These are phyloP conservation scores for Dryas drummondii DNA, from an alignment of 306 rosid genomes.

Conservation along the genomic window DNA sequence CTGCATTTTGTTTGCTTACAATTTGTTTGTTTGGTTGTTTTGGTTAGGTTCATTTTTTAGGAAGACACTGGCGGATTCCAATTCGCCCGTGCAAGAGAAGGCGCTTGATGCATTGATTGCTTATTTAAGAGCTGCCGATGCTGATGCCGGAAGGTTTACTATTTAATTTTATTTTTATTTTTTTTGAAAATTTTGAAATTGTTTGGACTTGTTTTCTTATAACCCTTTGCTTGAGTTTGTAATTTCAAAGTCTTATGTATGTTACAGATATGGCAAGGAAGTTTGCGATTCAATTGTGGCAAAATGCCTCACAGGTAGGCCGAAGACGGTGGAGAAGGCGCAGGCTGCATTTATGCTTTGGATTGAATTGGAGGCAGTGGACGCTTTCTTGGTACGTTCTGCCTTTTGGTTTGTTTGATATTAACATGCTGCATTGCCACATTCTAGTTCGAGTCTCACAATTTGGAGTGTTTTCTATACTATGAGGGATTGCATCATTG, in stretches of 20 bases:
- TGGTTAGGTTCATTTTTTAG: conserved; percentile 64
- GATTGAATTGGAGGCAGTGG: conserved; percentile 97
- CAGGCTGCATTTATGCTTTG: conserved; percentile 92
- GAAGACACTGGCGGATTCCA: conserved; percentile 90
- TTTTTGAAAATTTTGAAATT: too few species aligned
- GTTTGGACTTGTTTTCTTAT: background rate
- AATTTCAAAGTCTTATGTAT: conserved; percentile 22
- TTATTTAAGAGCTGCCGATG: conserved; percentile 88
- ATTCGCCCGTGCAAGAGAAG: conserved; percentile 98
- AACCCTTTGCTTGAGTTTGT: conserved; percentile 11
- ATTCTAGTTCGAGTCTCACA: background rate
- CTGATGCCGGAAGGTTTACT: conserved; percentile 82
- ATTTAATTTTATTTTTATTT: background rate
- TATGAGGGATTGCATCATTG: background rate
- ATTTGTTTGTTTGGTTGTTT: conserved; percentile 5
- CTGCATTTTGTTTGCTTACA: conserved; percentile 25
- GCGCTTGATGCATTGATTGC: conserved; percentile 95
- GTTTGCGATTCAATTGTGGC: conserved; percentile 88
- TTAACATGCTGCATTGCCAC: background rate
- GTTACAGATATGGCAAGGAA: conserved; percentile 77
- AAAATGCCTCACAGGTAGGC: conserved; percentile 94
- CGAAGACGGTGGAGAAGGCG: conserved; percentile 98
- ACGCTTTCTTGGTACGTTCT: conserved; percentile 74
- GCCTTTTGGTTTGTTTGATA: conserved; percentile 9
- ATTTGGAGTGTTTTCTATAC: background rate